Percentiles rank a stretch among this genome's conserved stretches.
These are phyloP conservation scores for Kondoa malvinella DNA, from an alignment of 768 basidiomycete genomes.

Conservation along the genomic window DNA sequence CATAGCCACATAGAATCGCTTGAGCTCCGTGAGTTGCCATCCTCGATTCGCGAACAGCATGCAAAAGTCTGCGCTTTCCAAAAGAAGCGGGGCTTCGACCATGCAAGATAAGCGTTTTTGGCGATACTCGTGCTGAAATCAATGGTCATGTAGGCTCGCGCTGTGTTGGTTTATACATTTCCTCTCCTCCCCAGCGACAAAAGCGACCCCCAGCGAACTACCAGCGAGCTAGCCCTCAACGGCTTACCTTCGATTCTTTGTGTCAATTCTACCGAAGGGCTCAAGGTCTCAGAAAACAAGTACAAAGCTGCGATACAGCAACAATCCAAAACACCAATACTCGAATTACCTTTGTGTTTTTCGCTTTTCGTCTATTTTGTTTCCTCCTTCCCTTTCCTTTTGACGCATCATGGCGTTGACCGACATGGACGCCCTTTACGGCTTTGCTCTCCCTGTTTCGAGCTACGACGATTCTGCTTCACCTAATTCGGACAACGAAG, in stretches of 20 bases:
- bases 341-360: neutral
- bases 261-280: too few species aligned
- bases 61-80: neutral
- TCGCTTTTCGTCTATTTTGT: neutral
- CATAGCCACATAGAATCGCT: neutral
- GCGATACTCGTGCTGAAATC: too few species aligned
- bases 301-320: too few species aligned
- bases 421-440: neutral
- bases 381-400: neutral
- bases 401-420: neutral
- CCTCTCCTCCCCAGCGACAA: neutral
- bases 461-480: neutral
- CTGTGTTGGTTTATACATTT: neutral
- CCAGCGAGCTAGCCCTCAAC: too few species aligned
- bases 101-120: too few species aligned
- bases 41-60: neutral
- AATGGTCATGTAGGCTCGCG: neutral
- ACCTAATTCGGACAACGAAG: neutral
- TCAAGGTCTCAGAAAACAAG: too few species aligned
- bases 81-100: too few species aligned
- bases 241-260: too few species aligned
- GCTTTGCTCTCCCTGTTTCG: neutral
- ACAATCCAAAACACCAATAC: too few species aligned
- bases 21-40: constrained; percentile 5
- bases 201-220: neutral